These are phyloP conservation scores for Pseudogymnoascus verrucosus DNA, from an alignment of 2,329 filamentous ascomycete genomes.

Conservation along the genomic window DNA sequence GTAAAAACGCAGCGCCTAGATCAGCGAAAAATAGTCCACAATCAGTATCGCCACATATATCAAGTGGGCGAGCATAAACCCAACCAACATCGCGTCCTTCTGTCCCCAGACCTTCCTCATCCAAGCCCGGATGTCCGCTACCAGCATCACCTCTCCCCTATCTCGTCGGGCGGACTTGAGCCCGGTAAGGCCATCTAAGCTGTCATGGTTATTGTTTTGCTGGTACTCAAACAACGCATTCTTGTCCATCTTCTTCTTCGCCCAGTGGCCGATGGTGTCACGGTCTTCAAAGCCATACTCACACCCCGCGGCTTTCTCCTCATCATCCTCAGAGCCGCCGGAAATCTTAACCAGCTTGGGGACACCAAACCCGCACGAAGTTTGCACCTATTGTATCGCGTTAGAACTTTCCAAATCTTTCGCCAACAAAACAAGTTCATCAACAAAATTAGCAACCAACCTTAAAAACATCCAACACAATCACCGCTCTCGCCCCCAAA, in stretches of 20 bases:
- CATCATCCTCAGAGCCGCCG: constrained; percentile 21
- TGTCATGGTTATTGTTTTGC: constrained; percentile 43
- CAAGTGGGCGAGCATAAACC: constrained; percentile 10
- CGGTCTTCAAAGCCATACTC: constrained; percentile 42
- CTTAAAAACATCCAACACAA: constrained; percentile 54
- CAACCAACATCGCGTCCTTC: constrained; percentile 10
- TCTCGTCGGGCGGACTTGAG: constrained; percentile 44
- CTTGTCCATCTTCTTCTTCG: constrained; percentile 39
- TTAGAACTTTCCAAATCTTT: not conserved
- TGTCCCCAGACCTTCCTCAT: constrained; percentile 14
- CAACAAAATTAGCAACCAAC: constrained; percentile 21
- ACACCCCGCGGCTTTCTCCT: constrained; percentile 20
- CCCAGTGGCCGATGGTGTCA: constrained; percentile 46
- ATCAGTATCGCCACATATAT: not conserved
- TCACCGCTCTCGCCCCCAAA: constrained; percentile 49
- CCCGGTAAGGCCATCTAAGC: constrained; percentile 52
- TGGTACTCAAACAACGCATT: constrained; percentile 49
- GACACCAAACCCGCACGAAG: constrained; percentile 58
- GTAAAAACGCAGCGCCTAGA: not conserved
- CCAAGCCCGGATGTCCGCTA: constrained; percentile 30
- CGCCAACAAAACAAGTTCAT: not conserved
- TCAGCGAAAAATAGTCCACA: not conserved
- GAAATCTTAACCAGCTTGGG: constrained; percentile 36
- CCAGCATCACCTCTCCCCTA: constrained; percentile 38
- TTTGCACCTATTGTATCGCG: constrained; percentile 40